These are phyloP conservation scores for Apiospora kogelbergensis DNA, from an alignment of 2,329 filamentous ascomycete genomes.

Conservation along the genomic window DNA sequence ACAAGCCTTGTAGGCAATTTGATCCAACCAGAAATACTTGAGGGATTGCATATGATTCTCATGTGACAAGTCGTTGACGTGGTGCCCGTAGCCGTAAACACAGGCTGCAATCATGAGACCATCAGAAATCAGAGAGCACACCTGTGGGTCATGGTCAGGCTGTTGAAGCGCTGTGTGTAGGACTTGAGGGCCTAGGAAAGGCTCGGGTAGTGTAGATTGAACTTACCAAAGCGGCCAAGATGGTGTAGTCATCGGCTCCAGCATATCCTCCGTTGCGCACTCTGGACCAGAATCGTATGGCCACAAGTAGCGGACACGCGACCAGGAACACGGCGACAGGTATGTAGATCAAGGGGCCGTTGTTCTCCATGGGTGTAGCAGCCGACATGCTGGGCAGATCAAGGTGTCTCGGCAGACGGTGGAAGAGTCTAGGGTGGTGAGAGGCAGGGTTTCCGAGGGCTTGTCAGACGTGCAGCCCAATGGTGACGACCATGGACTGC, in stretches of 20 bases:
- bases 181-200: background rate
- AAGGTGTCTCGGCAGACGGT: background rate
- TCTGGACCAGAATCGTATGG: conserved; percentile 28
- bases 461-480: background rate
- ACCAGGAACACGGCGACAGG: conserved; percentile 26
- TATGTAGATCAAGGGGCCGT: conserved; percentile 23
- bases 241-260: conserved; percentile 30
- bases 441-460: background rate
- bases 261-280: conserved; percentile 22
- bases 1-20: conserved; percentile 33
- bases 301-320: conserved; percentile 26
- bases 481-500: background rate
- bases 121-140: conserved; percentile 24
- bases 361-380: conserved; percentile 13
- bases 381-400: background rate
- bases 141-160: conserved; percentile 15
- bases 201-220: background rate
- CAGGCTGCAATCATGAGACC: conserved; percentile 27
- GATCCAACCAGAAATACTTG: conserved; percentile 33
- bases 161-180: background rate
- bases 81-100: conserved; percentile 30
- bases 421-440: background rate
- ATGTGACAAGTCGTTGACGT: conserved; percentile 18
- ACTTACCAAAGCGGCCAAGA: conserved; percentile 24
- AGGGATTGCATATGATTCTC: conserved; percentile 23